These are phyloP conservation scores for Hyphopichia fennica DNA, from an alignment of 1,139 yeast genomes.

Conservation along the genomic window DNA sequence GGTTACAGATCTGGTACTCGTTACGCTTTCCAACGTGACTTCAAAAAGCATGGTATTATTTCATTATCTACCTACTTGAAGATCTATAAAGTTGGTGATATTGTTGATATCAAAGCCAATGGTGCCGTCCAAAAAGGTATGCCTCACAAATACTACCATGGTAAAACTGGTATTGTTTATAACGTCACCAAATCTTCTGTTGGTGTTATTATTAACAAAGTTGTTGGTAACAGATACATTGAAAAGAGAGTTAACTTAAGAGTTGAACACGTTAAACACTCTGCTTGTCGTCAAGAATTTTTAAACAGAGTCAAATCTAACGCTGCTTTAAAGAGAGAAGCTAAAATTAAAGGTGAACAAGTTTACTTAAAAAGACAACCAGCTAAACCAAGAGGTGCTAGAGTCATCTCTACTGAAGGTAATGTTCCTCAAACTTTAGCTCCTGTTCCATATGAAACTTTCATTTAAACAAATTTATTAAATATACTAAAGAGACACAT, in stretches of 20 bases:
- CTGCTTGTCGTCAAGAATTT: slow-evolving; percentile 99
- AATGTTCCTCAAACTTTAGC: slow-evolving; percentile 96
- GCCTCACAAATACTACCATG: slow-evolving; percentile 99
- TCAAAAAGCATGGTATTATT: slow-evolving; percentile 95
- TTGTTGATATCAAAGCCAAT: slow-evolving; percentile 98
- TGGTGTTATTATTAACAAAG: slow-evolving; percentile 97
- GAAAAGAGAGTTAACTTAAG: slow-evolving; percentile 99
- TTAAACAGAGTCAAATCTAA: slow-evolving; percentile 96
- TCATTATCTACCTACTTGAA: slow-evolving; percentile 96
- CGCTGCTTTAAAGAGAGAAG: slow-evolving; percentile 92
- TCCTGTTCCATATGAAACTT: slow-evolving; percentile 99
- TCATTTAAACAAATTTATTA: slow-evolving; percentile 62
- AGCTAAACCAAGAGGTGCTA: slow-evolving; percentile 93
- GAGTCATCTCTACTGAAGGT: slow-evolving; percentile 73
- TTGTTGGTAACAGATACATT: slow-evolving; percentile 98
- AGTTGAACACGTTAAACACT: slow-evolving; percentile 98
- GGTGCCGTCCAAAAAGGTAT: slow-evolving; percentile 99
- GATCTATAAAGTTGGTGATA: slow-evolving; percentile 98
- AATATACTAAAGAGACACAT: neutral
- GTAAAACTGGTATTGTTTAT: slow-evolving; percentile 99
- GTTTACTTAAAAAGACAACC: slow-evolving; percentile 98
- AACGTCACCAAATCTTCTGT: slow-evolving; percentile 98
- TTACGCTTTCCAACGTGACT: slow-evolving; percentile 99
- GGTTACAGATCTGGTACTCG: slow-evolving; percentile 99
- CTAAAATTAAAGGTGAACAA: slow-evolving; percentile 90